Base-by-base conservation (phyloP, 768 basidiomycete species). In the Boletellus emodensis region DNA sequence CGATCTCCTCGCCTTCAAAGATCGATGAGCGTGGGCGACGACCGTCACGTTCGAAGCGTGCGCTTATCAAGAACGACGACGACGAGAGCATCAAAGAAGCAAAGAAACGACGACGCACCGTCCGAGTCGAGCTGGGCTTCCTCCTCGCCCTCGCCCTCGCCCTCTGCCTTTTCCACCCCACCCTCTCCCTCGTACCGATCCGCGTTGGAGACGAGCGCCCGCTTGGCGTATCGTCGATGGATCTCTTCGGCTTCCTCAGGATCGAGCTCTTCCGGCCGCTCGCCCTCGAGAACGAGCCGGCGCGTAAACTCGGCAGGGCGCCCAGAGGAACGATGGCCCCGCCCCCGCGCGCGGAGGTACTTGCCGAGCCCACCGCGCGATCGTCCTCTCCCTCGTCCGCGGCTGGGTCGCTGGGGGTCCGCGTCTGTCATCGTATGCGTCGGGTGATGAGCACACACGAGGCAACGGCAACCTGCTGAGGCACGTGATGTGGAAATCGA, bases 321-420 rank as follows among this genome's bases (percentile, higher is more conserved):
- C 2, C 85, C 83, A 10, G 59, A 58, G 1, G 83, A 9, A 30
- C 8, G 30, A 24, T 77, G 71, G 4, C 83, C 83, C 38, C 84
- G 70, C 3, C 87, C 87, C 4, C 83, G 70, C 11, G 87, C 84
- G 24, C 87, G 81, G 17, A 89, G 74, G 60, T 84, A 85, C 68
- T 89, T 90, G 0, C 87, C 87, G 3, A 82, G 69, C 2, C 85
- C 85, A 1, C 87, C 86, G 46, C 85, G 76, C 45, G 82, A 80
- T 59, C 76, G 78, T 22, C 80, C 75, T 50, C 80, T 67, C 0
- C 81, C 81, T 49, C 78, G 59, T 3, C 75, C 75, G 3, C 81
- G 75, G 9, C 66, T 59, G 28, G 51, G 63, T 40, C 56, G 30
- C n/a, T 56, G 53, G n/a, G 20, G 50, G 3, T 11, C 3, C 30